phyloP scores from a whole-genome alignment of 1,139 yeast genomes.

The Geotrichum australiense region DNA sequence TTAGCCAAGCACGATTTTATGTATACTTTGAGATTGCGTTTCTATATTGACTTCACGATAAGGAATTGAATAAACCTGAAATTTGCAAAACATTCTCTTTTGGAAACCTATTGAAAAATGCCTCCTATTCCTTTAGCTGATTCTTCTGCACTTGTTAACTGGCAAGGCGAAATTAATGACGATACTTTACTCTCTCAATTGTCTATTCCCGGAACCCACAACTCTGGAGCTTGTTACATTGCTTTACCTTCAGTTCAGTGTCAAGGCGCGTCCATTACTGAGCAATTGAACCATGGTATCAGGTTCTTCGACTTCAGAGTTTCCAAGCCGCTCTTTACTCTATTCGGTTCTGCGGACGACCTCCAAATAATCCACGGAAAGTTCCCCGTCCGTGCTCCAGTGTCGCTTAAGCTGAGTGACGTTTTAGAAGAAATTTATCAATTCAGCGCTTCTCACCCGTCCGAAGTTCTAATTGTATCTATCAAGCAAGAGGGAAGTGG shows the following conservation, averaged over 20 bases:
- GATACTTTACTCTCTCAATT: conserved; percentile 46
- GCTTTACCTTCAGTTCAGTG: conserved; percentile 76
- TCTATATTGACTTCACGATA: too few relatives aligned
- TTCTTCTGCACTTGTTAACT: conserved; percentile 27
- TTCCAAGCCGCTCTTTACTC: conserved; percentile 47
- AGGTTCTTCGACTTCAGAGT: conserved; percentile 65
- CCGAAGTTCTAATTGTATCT: conserved; percentile 62
- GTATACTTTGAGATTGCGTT: too few relatives aligned
- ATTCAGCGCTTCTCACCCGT: conserved; percentile 46
- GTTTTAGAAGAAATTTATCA: conserved; percentile 52
- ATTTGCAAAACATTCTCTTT: too few relatives aligned
- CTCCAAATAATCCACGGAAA: conserved; percentile 72
- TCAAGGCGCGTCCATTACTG: conserved; percentile 54
- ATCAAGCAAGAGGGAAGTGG: conserved; percentile 66
- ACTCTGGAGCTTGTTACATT: conserved; percentile 58
- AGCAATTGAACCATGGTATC: conserved; percentile 64
- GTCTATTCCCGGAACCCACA: conserved; percentile 75
- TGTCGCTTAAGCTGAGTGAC: conserved; percentile 45
- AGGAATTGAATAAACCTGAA: too few relatives aligned
- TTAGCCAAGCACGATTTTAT: too few relatives aligned
- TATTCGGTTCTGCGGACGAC: conserved; percentile 36
- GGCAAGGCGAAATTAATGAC: conserved; percentile 56
- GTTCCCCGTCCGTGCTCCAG: conserved; percentile 62
- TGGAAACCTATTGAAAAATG: conserved; percentile 1
- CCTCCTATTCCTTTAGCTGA: conserved; percentile 15